Base-by-base conservation (phyloP, 257 asterid species). In the Primulina tabacum region DNA sequence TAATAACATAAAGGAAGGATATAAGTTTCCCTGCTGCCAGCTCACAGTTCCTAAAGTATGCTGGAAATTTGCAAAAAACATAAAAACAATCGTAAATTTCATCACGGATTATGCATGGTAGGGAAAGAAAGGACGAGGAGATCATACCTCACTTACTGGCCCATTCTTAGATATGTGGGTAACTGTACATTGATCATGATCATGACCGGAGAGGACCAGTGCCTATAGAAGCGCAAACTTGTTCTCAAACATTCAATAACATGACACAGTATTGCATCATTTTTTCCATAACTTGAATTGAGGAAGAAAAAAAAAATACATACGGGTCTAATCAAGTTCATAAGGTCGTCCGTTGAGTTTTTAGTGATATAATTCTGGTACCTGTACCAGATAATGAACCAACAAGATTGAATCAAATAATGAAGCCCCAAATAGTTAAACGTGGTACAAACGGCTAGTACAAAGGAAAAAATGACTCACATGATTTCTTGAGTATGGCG, bases 21-120 rank as follows among this genome's bases (percentile, higher is more conserved):
- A 88, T 76, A 90, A 67, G 73, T 94, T 94, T 35, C 99, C 99
- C 78, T 87, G 95, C 81, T 94, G 99, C 99, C 99, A 94, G 81
- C 99, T 94, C 73, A 94, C 78, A 53, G 97, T 94, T 80, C 99
- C 99, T 74, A 94, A 73, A 72, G 99, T 89, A 62, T 90, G 96
- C 99, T 94, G 97, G 85, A 85, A 28, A 64, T 66, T 72, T 65
- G 61, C 40, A 58, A 69, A 28, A 64, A 75, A 75, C 82, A 43
- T 33, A 21, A 43, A 43, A 43, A 43, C 82, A 83, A 81, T 69
- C 63, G 65, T 56, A 29, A 68, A 69, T 11, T 26, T 60, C 70
- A 29, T 68, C 29, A 66, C 38, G 29, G 4, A 61, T 40, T 38
- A 72, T 55, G 68, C 32, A 35, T 17, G 58, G 73, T 33, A 11